phyloP scores from a whole-genome alignment of 352 stramenopile species.

The Phytophthora meadii region DNA sequence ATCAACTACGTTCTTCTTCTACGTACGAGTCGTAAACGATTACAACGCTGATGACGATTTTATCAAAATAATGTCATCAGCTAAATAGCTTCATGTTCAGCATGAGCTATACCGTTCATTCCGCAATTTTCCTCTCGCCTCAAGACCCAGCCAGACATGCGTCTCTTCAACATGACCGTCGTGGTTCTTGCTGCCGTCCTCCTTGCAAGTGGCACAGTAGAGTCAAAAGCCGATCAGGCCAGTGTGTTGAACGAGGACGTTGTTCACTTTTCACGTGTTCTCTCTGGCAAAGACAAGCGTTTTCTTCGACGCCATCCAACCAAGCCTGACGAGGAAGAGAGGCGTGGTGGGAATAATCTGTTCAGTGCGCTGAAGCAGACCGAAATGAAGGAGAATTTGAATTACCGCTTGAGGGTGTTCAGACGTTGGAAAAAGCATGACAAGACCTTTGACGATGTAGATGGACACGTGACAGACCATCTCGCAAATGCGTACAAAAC shows the following conservation, averaged over 20 bases:
- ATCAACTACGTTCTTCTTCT: too few relatives aligned
- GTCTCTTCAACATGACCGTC: not conserved
- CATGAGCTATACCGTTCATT: too few relatives aligned
- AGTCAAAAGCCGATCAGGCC: slow-evolving; percentile 11
- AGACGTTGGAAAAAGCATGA: not conserved
- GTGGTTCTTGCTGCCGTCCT: slow-evolving; percentile 13
- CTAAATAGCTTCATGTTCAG: too few relatives aligned
- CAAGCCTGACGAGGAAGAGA: slow-evolving; percentile 8
- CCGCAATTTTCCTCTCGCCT: too few relatives aligned
- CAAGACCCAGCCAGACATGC: slow-evolving; percentile 18
- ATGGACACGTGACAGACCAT: too few relatives aligned
- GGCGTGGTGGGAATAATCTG: not conserved
- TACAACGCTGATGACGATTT: too few relatives aligned
- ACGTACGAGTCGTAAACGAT: too few relatives aligned
- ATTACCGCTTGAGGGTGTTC: slow-evolving; percentile 2
- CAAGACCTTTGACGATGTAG: too few relatives aligned
- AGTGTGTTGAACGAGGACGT: slow-evolving; percentile 7
- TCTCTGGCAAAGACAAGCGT: slow-evolving; percentile 13
- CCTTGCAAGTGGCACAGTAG: slow-evolving; percentile 18
- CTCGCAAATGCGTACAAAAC: too few relatives aligned
- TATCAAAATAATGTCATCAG: too few relatives aligned
- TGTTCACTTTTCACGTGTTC: slow-evolving; percentile 22
- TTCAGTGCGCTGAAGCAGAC: slow-evolving; percentile 1
- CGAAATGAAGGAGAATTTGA: not conserved
- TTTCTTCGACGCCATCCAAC: slow-evolving; percentile 16